A percentile compares a stretch with the other conserved stretches of the same genome.
Conservation (phyloP, 306 rosid species). For the Lablab purpureus region DNA sequence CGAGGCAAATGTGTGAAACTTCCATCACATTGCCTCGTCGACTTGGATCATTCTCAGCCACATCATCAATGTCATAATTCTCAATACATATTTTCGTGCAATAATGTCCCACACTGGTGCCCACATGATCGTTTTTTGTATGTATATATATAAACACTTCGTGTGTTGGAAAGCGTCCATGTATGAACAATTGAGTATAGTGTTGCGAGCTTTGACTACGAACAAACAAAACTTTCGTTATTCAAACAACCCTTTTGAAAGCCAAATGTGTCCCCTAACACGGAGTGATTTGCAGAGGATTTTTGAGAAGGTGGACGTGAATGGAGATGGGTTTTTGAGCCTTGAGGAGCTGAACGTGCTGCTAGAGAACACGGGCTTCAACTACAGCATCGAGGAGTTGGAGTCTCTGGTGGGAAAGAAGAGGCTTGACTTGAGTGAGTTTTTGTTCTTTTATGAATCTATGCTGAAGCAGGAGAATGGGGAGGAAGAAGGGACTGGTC, state of each 20-base stretch:
- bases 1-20: conserved; percentile 25
- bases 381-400: conserved; percentile 51
- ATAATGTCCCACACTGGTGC: neutral
- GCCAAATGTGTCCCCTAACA: conserved; percentile 53
- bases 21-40: neutral
- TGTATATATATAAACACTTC: neutral
- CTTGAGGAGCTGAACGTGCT: conserved; percentile 67
- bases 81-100: neutral
- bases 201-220: neutral
- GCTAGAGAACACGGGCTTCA: conserved; percentile 49
- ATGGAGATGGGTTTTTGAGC: conserved; percentile 68
- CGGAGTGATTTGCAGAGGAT: conserved; percentile 60
- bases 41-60: conserved; percentile 40
- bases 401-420: conserved; percentile 53
- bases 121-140: neutral
- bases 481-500: conserved; percentile 7
- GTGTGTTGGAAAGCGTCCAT: neutral
- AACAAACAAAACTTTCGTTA: neutral
- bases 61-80: neutral
- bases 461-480: conserved; percentile 38
- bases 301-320: conserved; percentile 65
- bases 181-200: neutral
- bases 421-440: conserved; percentile 57
- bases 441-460: conserved; percentile 59
- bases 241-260: conserved; percentile 2